These are phyloP conservation scores for Suillus discolor DNA, from an alignment of 768 basidiomycete species.

Conservation along the genomic window DNA sequence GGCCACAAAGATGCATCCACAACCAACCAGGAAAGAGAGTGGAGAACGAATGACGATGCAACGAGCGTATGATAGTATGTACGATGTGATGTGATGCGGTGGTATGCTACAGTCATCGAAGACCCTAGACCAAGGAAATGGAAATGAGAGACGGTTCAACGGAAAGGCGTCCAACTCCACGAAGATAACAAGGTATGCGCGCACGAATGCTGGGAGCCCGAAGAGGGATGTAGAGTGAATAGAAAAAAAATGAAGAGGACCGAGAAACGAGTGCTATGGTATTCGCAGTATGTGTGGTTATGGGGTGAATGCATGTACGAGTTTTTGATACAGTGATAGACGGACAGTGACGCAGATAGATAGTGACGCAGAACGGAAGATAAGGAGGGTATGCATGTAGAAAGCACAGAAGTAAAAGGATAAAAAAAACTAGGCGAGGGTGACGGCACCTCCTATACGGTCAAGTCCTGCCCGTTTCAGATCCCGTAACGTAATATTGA, in stretches of 20 bases:
- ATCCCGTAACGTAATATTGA: constrained; percentile 54
- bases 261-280: constrained; percentile 5
- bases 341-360: constrained; percentile 30
- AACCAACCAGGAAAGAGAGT: background rate
- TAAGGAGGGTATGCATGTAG: constrained; percentile 23
- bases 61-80: background rate
- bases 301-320: constrained; percentile 26
- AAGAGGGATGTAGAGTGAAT: background rate
- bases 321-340: constrained; percentile 29
- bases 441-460: constrained; percentile 12
- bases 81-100: background rate
- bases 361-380: constrained; percentile 23
- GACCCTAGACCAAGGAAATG: background rate
- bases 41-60: background rate
- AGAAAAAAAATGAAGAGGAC: constrained; percentile 10
- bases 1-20: background rate
- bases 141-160: constrained; percentile 7
- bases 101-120: background rate
- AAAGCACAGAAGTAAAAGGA: background rate
- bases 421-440: background rate
- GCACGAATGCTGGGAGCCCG: background rate
- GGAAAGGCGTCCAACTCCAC: constrained; percentile 24
- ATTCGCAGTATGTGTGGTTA: constrained; percentile 8
- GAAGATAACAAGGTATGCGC: background rate
- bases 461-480: constrained; percentile 38